Conservation (phyloP, 768 basidiomycete genomes). For the Gelatoporia subvermispora region DNA sequence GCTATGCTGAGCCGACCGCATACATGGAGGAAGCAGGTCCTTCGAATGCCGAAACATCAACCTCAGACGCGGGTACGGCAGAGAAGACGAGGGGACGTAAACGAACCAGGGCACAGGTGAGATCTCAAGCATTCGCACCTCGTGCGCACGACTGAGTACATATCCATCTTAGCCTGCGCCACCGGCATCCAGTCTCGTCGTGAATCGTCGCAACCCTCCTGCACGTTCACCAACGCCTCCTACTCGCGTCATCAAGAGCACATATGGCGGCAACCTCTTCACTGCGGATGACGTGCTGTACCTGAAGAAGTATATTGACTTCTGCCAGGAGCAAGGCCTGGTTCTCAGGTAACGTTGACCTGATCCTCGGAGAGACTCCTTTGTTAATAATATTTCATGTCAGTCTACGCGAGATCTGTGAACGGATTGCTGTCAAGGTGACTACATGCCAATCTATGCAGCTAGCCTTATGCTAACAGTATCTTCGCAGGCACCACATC, state of each 20-base stretch:
- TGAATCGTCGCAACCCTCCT: constrained; percentile 58
- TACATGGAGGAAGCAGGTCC: constrained; percentile 54
- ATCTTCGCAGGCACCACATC: constrained; percentile 67
- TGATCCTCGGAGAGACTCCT: not conserved
- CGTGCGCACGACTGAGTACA: constrained; percentile 1
- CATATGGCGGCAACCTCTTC: constrained; percentile 85
- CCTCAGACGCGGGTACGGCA: constrained; percentile 16
- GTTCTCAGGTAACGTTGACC: constrained; percentile 56
- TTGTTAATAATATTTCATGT: not conserved
- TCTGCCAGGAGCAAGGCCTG: constrained; percentile 82
- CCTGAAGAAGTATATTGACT: constrained; percentile 85
- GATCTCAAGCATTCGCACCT: constrained; percentile 3
- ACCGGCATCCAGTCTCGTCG: constrained; percentile 60
- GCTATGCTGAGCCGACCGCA: constrained; percentile 52
- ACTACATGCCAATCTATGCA: too few relatives aligned
- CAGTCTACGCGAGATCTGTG: constrained; percentile 80
- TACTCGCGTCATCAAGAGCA: constrained; percentile 79
- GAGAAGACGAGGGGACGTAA: constrained; percentile 65
- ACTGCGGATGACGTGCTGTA: constrained; percentile 80
- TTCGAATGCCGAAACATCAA: constrained; percentile 38
- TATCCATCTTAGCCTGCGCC: constrained; percentile 48
- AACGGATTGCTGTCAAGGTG: constrained; percentile 80
- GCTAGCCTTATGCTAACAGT: too few relatives aligned
- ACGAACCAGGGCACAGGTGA: constrained; percentile 56
- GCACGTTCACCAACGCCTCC: constrained; percentile 84